These are phyloP conservation scores for Draba incana DNA, from an alignment of 345 rosid genomes.

Conservation along the genomic window DNA sequence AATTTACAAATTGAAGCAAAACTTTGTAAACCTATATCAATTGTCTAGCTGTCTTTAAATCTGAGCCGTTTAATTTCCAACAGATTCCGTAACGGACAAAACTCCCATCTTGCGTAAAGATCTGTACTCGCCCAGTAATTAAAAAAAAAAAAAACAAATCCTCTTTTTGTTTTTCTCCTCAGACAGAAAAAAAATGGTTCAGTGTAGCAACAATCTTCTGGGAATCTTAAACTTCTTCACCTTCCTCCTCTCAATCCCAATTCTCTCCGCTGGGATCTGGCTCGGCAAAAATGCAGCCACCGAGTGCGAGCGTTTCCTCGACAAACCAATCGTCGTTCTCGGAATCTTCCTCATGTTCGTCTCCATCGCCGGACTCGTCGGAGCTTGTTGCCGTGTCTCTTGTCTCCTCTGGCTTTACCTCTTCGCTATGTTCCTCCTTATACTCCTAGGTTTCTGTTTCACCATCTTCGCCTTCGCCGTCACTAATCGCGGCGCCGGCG, in stretches of 20 bases:
- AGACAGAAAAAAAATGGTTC: conserved; percentile 38
- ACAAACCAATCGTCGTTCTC: conserved; percentile 73
- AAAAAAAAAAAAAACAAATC: neutral
- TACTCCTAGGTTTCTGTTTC: conserved; percentile 71
- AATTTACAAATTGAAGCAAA: too few relatives aligned
- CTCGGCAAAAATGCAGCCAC: conserved; percentile 66
- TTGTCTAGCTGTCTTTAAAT: conserved; percentile 26
- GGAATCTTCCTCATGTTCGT: conserved; percentile 84
- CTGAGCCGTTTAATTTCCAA: neutral
- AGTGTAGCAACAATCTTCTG: conserved; percentile 78
- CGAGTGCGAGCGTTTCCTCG: conserved; percentile 87
- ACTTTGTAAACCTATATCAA: neutral
- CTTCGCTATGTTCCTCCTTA: conserved; percentile 84
- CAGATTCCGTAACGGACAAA: conserved; percentile 42
- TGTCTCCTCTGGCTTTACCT: conserved; percentile 91
- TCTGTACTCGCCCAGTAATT: neutral
- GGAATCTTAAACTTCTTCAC: conserved; percentile 83
- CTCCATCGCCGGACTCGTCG: conserved; percentile 85
- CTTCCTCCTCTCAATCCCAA: conserved; percentile 82
- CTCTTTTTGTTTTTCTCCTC: neutral
- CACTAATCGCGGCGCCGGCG: conserved; percentile 93
- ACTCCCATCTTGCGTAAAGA: conserved; percentile 10
- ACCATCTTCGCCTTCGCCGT: conserved; percentile 89
- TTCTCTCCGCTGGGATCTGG: conserved; percentile 87
- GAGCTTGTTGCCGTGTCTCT: conserved; percentile 86